Evolutionary conservation across 108 stramenopile species (phyloP).

Genomic region (Aureococcus anophagefferens): DNA sequence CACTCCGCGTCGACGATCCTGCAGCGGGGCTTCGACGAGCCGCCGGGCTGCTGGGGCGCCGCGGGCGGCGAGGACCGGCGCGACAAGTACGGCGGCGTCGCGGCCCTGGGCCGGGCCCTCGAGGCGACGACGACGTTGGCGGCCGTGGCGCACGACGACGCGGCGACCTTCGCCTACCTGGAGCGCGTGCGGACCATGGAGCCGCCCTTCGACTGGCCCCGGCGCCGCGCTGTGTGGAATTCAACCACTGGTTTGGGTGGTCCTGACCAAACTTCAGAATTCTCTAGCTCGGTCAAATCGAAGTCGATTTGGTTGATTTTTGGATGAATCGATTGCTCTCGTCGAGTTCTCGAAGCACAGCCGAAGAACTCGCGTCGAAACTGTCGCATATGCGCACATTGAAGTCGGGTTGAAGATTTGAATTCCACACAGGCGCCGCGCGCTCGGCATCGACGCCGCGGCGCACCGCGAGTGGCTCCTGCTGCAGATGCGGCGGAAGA

Average conservation of each 20-base stretch:
- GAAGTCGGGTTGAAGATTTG: too few species aligned
- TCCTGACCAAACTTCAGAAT: too few species aligned
- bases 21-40: too few species aligned
- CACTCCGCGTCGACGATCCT: too few species aligned
- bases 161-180: not conserved
- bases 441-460: not conserved
- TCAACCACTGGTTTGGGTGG: too few species aligned
- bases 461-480: not conserved
- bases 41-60: not conserved
- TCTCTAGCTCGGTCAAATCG: too few species aligned
- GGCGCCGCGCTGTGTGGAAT: too few species aligned
- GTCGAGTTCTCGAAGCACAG: too few species aligned
- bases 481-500: not conserved
- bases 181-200: not conserved
- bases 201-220: not conserved
- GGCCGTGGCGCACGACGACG: not conserved
- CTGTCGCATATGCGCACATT: too few species aligned
- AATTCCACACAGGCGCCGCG: not conserved
- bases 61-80: not conserved
- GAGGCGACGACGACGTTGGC: not conserved
- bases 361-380: too few species aligned
- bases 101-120: not conserved
- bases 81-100: not conserved
- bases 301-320: too few species aligned
- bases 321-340: too few species aligned